A percentile compares a stretch with the other conserved stretches of the same genome.
Conservation (phyloP, 2,329 filamentous ascomycete genomes). For the Epicoccum nigrum region DNA sequence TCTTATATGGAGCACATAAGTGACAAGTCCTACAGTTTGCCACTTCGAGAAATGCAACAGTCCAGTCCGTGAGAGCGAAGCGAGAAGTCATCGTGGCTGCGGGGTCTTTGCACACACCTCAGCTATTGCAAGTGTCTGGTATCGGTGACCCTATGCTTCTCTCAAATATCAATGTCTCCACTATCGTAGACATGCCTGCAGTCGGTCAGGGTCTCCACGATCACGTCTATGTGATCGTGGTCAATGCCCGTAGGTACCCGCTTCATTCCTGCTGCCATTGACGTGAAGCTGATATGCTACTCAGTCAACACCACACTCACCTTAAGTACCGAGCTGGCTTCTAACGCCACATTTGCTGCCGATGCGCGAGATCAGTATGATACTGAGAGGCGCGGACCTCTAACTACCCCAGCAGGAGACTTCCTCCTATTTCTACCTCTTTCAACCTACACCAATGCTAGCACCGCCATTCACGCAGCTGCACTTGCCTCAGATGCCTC, state of each 20-base stretch:
- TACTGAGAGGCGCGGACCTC: constrained; percentile 16
- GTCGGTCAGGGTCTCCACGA: constrained; percentile 37
- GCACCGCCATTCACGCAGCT: constrained; percentile 19
- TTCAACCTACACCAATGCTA: constrained; percentile 26
- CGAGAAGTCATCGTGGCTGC: constrained; percentile 35
- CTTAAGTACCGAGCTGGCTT: constrained; percentile 7
- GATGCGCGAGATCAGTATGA: constrained; percentile 27
- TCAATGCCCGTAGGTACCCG: constrained; percentile 20
- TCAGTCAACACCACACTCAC: constrained; percentile 22
- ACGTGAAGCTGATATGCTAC: background rate
- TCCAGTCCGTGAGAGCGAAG: constrained; percentile 24
- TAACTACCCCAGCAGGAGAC: constrained; percentile 26
- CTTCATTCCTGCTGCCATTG: background rate
- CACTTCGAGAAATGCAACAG: constrained; percentile 16
- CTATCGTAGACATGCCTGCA: constrained; percentile 32
- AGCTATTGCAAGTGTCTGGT: constrained; percentile 36
- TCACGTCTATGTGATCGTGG: constrained; percentile 19
- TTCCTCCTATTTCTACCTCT: constrained; percentile 32
- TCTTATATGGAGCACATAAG: background rate
- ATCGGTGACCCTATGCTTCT: constrained; percentile 33
- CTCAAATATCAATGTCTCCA: constrained; percentile 23
- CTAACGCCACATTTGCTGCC: constrained; percentile 30
- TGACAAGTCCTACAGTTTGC: constrained; percentile 15
- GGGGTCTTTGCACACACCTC: constrained; percentile 34
- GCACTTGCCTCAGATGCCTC: constrained; percentile 24